These are phyloP conservation scores for Phylloporus rhodoxanthus DNA, from an alignment of 768 basidiomycete genomes.

Conservation along the genomic window DNA sequence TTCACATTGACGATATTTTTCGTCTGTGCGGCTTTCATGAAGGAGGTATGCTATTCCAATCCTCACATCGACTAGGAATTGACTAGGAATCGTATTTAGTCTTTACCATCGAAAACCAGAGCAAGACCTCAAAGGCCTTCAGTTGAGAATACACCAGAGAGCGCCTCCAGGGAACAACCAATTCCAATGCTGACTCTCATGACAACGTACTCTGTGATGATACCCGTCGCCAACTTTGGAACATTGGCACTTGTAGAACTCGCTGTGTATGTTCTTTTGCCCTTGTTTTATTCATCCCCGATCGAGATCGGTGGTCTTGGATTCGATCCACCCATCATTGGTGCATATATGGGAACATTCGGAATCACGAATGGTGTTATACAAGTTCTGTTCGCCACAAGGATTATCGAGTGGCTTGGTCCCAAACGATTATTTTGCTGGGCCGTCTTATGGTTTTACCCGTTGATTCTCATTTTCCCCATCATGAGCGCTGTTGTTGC, in stretches of 20 bases:
- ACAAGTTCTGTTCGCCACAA: slow-evolving; percentile 38
- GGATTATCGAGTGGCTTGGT: slow-evolving; percentile 35
- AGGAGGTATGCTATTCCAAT: slow-evolving; percentile 24
- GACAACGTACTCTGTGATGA: slow-evolving; percentile 29
- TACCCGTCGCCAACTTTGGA: slow-evolving; percentile 40
- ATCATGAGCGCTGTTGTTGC: slow-evolving; percentile 37
- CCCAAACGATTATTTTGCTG: slow-evolving; percentile 34
- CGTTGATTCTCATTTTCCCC: slow-evolving; percentile 38
- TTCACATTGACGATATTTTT: slow-evolving; percentile 12
- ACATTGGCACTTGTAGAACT: slow-evolving; percentile 40
- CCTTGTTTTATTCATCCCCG: slow-evolving; percentile 43
- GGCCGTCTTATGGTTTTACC: slow-evolving; percentile 33
- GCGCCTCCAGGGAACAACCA: slow-evolving; percentile 1
- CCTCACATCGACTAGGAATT: background rate
- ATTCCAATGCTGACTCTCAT: slow-evolving; percentile 32
- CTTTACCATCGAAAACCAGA: slow-evolving; percentile 17
- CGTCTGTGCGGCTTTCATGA: slow-evolving; percentile 20
- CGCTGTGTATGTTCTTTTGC: slow-evolving; percentile 34
- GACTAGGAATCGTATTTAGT: slow-evolving; percentile 13
- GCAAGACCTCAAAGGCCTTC: background rate
- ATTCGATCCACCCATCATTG: slow-evolving; percentile 38
- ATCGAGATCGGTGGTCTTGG: slow-evolving; percentile 39
- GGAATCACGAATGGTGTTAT: slow-evolving; percentile 37
- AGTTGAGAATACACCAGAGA: background rate
- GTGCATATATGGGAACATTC: slow-evolving; percentile 30